Base-by-base conservation (phyloP, 441 rosid species). In the Melastoma candidum region DNA sequence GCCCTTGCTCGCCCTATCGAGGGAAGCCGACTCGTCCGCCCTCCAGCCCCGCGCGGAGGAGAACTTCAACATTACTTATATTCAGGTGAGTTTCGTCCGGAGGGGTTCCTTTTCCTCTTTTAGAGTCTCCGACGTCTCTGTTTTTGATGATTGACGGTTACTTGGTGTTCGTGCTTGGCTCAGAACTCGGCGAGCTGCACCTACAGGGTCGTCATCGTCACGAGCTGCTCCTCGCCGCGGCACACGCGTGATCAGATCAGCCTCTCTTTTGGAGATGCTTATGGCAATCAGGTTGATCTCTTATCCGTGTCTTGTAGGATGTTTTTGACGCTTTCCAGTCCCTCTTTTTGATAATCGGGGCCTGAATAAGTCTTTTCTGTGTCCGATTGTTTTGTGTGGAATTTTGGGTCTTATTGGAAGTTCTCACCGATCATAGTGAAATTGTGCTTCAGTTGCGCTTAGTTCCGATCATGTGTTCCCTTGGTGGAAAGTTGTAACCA, bases 181-280 rank as follows among this genome's bases (percentile, higher is more conserved):
- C 22, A 86, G 85, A 72, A 68, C 47, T 52, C 67, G 32, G 77
- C 71, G 50, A 73, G 77, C 63, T 83, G 90, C 58, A 64, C 82
- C 14, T 80, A 80, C 63, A 45, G 72, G 32, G 75, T 80, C 61
- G 56, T 61, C 25, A 71, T 83, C 56, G 58, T 79, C 8, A 83
- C 90, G 32, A 80, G 90, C 64, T 80, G 90, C 44, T 72, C 90
- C 24, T 83, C 90, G 7, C 13, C 71, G 17, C 44, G 26, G 56
- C 71, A 74, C 59, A 80, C 84, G 3, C 73, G 90, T 14, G 90
- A 83, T 50, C 86, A 72, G 59, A 83, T 83, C 49, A 76, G 90
- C 51, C 49, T 80, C 25, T 63, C 90, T 48, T 78, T 83, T 27
- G 90, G 90, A 0, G 90, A 83, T 64, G 84, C 77, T 2, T 83